Percentiles rank a stretch among this genome's conserved stretches.
Conservation (phyloP, 2,329 filamentous ascomycete genomes). For the Aspergillus pseudoviridinutans region DNA sequence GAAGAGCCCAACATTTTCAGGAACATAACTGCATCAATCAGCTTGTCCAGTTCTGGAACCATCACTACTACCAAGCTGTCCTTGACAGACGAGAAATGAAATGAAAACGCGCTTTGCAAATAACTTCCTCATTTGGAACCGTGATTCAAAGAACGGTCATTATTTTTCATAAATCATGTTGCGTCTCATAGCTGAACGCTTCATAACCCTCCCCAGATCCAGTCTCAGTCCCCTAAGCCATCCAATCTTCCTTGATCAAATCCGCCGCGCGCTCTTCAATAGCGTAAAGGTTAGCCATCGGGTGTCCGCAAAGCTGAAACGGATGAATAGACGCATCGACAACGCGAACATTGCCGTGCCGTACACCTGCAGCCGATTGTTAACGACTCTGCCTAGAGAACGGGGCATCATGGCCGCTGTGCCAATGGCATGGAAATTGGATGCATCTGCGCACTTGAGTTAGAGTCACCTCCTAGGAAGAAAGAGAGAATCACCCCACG, state of each 20-base stretch:
- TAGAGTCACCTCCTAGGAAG: neutral
- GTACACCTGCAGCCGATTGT: conserved; percentile 28
- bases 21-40: no score
- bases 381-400: conserved; percentile 31
- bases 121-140: neutral
- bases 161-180: neutral
- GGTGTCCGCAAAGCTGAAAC: conserved; percentile 25
- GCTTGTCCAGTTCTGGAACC: no score
- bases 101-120: no score
- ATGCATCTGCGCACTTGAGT: conserved; percentile 12
- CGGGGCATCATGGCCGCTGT: conserved; percentile 32
- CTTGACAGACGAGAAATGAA: neutral
- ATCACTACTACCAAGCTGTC: no score
- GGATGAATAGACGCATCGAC: conserved; percentile 31
- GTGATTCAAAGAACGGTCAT: neutral
- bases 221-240: neutral
- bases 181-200: neutral
- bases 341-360: conserved; percentile 31
- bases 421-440: conserved; percentile 28
- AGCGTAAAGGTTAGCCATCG: conserved; percentile 25
- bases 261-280: conserved; percentile 18
- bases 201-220: neutral
- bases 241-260: neutral
- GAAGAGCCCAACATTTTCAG: no score
- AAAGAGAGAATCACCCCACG: neutral